These are phyloP conservation scores for Trichoderma sp. DNA, from an alignment of 2,329 filamentous ascomycete genomes.

Conservation along the genomic window DNA sequence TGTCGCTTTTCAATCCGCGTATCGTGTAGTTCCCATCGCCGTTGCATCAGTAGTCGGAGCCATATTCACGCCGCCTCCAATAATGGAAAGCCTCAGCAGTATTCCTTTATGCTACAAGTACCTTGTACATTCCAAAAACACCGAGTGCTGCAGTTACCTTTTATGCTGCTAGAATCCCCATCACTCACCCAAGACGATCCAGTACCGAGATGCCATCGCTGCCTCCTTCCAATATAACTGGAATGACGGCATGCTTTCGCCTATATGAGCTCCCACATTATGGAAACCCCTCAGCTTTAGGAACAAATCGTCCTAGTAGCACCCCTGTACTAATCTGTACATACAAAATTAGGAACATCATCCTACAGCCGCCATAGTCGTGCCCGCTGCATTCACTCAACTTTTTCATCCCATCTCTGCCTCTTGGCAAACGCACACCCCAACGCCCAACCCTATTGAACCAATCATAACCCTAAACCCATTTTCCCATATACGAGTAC, in stretches of 20 bases:
- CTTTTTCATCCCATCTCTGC: background rate
- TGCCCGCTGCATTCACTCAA: background rate
- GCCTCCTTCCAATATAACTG: background rate
- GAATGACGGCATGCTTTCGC: background rate
- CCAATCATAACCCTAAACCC: background rate
- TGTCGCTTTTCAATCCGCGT: background rate
- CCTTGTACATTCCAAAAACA: background rate
- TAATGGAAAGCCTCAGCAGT: background rate
- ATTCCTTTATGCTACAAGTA: background rate
- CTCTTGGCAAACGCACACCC: background rate
- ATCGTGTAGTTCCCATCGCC: background rate
- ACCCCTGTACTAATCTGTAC: background rate
- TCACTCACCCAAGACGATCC: rapidly evolving
- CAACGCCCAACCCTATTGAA: background rate
- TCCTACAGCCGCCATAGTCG: too few relatives aligned
- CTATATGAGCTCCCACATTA: background rate
- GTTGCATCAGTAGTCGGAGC: background rate
- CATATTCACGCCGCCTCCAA: background rate
- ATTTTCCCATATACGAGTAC: background rate
- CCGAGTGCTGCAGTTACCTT: background rate
- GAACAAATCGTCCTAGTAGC: background rate
- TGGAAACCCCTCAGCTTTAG: background rate
- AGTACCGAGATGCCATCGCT: background rate
- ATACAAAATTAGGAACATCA: background rate
- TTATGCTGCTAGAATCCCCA: background rate